phyloP scores from a whole-genome alignment of 352 stramenopile species.

The Globisporangium sylvaticum region DNA sequence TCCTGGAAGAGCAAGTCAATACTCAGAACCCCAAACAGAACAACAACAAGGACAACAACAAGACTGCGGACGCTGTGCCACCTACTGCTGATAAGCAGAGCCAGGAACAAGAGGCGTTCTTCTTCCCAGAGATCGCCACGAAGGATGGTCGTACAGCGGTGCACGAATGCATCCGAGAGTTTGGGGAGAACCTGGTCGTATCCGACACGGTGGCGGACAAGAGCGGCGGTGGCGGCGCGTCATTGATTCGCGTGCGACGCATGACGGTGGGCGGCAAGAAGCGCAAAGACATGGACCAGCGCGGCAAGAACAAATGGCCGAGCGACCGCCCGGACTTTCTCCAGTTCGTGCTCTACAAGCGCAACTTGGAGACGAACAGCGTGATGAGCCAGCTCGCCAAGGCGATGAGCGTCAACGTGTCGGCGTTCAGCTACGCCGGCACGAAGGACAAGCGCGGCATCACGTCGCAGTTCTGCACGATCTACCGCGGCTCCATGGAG shows the following conservation, averaged over 20 bases:
- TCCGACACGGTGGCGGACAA: conserved; percentile 85
- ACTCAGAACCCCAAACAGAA: conserved; percentile 18
- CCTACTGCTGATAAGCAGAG: not conserved
- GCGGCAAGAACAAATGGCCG: conserved; percentile 48
- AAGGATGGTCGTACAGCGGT: conserved; percentile 86
- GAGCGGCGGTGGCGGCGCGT: conserved; percentile 23
- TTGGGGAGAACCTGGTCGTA: conserved; percentile 59
- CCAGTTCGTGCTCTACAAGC: conserved; percentile 95
- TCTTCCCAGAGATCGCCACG: conserved; percentile 66
- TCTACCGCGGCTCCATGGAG: conserved; percentile 74
- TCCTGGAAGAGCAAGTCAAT: conserved; percentile 28
- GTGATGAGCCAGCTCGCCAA: conserved; percentile 77
- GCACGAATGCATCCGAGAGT: conserved; percentile 80
- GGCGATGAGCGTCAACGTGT: conserved; percentile 57
- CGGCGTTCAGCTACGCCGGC: conserved; percentile 89
- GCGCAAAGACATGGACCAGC: conserved; percentile 74
- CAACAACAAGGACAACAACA: conserved; percentile 11
- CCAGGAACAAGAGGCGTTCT: conserved; percentile 30
- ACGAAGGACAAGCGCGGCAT: conserved; percentile 97
- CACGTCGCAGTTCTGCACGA: conserved; percentile 94
- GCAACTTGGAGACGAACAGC: conserved; percentile 92
- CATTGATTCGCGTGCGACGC: conserved; percentile 74
- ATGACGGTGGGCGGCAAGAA: conserved; percentile 84
- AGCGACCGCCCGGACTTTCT: conserved; percentile 86
- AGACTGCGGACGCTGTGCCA: not conserved